Percentiles rank a stretch among this genome's conserved stretches.
These are phyloP conservation scores for Ambrosia artemisiifolia DNA, from an alignment of 129 eudicot species.

Conservation along the genomic window DNA sequence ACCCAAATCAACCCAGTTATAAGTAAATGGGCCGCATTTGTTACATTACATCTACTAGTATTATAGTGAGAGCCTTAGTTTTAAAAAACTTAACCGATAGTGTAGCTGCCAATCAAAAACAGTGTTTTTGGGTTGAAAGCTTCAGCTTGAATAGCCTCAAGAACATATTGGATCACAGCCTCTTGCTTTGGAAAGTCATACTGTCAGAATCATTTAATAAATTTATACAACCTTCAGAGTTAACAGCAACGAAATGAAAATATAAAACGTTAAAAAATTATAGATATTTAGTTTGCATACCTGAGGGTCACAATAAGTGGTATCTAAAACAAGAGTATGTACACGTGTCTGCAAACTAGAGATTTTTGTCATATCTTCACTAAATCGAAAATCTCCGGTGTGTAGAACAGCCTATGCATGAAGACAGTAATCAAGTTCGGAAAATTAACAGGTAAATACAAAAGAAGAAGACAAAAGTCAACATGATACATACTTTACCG, in stretches of 20 bases:
- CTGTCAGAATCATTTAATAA: constrained; percentile 42
- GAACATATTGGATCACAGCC: constrained; percentile 84
- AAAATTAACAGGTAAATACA: constrained; percentile 2
- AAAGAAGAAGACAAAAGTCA: not conserved
- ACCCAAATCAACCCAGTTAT: not conserved
- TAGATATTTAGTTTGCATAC: constrained; percentile 30
- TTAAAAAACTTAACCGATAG: constrained; percentile 60
- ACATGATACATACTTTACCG: constrained; percentile 58
- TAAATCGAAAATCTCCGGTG: constrained; percentile 91
- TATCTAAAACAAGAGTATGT: constrained; percentile 79
- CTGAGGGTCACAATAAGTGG: constrained; percentile 93
- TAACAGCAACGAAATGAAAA: not conserved
- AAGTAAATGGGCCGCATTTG: not conserved
- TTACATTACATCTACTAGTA: not conserved
- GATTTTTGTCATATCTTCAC: constrained; percentile 61
- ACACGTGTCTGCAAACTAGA: constrained; percentile 46
- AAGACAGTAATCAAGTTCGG: constrained; percentile 10
- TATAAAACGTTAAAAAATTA: not conserved
- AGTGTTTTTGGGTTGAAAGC: constrained; percentile 81
- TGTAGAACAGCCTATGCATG: constrained; percentile 75
- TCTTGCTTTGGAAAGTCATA: constrained; percentile 99
- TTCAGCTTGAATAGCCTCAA: constrained; percentile 98
- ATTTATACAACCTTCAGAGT: not conserved
- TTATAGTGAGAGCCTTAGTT: not conserved
- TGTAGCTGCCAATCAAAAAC: constrained; percentile 93